A percentile compares a stretch with the other conserved stretches of the same genome.
These are phyloP conservation scores for Mercurialis annua DNA, from an alignment of 345 rosid genomes.

Conservation along the genomic window DNA sequence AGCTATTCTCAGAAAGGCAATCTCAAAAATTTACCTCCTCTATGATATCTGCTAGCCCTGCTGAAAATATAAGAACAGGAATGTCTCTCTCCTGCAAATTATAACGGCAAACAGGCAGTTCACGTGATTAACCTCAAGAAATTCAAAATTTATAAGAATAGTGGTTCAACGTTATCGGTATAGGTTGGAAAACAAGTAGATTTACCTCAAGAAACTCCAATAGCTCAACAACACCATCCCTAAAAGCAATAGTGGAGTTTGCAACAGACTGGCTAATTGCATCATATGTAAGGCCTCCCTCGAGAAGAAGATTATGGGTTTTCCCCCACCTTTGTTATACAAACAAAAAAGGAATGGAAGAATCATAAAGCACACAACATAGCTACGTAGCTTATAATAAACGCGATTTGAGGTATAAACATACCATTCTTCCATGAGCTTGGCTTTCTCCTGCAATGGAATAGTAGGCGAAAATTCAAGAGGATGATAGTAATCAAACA, in stretches of 20 bases:
- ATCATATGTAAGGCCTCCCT: conserved; percentile 82
- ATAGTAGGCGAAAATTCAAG: conserved; percentile 65
- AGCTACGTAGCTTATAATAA: neutral
- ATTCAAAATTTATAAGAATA: no score
- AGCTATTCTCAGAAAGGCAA: neutral
- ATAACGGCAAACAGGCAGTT: conserved; percentile 3
- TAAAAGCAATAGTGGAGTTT: conserved; percentile 59
- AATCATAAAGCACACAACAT: conserved; percentile 8
- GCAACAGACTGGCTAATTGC: conserved; percentile 68
- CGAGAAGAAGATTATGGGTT: conserved; percentile 77
- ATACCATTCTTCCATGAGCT: conserved; percentile 96
- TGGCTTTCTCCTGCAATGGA: conserved; percentile 72
- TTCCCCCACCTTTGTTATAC: conserved; percentile 68
- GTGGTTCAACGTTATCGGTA: no score
- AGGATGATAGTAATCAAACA: conserved; percentile 72
- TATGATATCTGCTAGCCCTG: conserved; percentile 94
- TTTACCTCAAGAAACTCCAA: conserved; percentile 79
- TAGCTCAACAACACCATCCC: conserved; percentile 73
- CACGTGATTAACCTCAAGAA: neutral
- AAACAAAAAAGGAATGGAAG: neutral
- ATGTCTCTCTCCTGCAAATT: conserved; percentile 59
- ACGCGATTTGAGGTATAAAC: neutral
- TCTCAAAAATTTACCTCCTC: conserved; percentile 62
- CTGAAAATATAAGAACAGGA: conserved; percentile 83
- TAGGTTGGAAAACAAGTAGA: neutral